A percentile compares a stretch with the other conserved stretches of the same genome.
Evolutionary conservation across 768 basidiomycete genomes (phyloP).

Genomic region (Trametes cinnabarina): DNA sequence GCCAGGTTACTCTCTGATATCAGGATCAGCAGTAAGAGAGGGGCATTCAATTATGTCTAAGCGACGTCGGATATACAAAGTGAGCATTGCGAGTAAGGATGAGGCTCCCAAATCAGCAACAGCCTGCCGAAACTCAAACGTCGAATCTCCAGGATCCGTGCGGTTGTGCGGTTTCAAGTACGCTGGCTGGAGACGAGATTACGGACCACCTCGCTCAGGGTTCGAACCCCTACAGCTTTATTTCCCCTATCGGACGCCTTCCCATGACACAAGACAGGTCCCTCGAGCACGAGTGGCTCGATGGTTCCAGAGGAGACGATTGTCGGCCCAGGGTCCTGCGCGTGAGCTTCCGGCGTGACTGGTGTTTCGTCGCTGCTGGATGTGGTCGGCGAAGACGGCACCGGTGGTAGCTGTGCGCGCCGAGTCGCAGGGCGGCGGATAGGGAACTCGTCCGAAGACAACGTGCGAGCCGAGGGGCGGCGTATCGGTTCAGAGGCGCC

Average conservation of each 20-base stretch:
- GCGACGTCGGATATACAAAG: no score
- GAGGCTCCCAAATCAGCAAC: no score
- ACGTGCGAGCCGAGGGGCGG: neutral
- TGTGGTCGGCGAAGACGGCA: neutral
- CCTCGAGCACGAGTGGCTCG: slow-evolving; percentile 2
- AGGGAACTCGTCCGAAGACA: slow-evolving; percentile 10
- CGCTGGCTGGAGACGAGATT: neutral
- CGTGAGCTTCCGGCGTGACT: slow-evolving; percentile 17
- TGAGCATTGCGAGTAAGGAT: no score
- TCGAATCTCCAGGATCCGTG: no score
- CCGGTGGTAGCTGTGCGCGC: neutral
- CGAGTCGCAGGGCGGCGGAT: slow-evolving; percentile 4
- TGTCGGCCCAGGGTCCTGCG: slow-evolving; percentile 7
- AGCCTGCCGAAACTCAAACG: no score
- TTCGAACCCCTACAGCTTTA: neutral
- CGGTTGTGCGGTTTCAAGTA: no score
- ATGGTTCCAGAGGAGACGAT: neutral
- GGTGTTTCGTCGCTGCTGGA: slow-evolving; percentile 5
- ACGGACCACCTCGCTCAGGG: neutral
- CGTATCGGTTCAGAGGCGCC: neutral
- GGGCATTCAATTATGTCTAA: no score
- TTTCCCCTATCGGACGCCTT: neutral
- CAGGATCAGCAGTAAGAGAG: no score
- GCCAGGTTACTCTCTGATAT: no score
- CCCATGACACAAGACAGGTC: neutral